phyloP scores from a whole-genome alignment of 768 basidiomycete species.

The Dioszegia hungarica region DNA sequence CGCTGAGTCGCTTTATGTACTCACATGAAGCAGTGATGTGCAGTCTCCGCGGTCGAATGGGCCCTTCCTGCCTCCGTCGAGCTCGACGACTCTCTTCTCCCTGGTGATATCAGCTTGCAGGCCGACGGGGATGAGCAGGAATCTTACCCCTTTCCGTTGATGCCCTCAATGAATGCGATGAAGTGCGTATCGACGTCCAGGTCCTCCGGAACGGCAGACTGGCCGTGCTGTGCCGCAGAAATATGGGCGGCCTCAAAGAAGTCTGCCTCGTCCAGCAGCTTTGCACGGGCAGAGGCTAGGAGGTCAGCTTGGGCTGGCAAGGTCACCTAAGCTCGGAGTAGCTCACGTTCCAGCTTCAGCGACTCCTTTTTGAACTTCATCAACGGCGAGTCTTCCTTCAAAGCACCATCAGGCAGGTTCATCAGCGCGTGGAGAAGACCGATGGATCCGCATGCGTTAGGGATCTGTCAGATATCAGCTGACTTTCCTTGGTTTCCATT shows the following conservation, averaged over 20 bases:
- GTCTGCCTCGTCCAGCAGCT: constrained; percentile 66
- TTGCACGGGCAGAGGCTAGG: constrained; percentile 59
- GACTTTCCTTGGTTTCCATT: neutral
- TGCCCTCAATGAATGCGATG: constrained; percentile 74
- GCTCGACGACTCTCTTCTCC: constrained; percentile 62
- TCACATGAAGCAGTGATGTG: constrained; percentile 36
- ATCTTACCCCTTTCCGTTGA: constrained; percentile 47
- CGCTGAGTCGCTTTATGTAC: too few species aligned
- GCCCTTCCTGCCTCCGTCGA: constrained; percentile 73
- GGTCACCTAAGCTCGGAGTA: neutral
- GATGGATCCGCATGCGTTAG: constrained; percentile 84
- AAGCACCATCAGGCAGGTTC: constrained; percentile 57
- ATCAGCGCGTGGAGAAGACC: constrained; percentile 75
- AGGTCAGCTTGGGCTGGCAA: constrained; percentile 48
- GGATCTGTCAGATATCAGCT: constrained; percentile 56
- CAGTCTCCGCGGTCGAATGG: constrained; percentile 62
- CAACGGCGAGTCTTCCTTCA: constrained; percentile 32
- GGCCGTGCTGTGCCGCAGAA: constrained; percentile 64
- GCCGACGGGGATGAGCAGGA: too few species aligned
- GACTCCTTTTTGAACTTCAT: constrained; percentile 39
- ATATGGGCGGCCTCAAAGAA: constrained; percentile 75
- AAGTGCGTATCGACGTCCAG: constrained; percentile 77
- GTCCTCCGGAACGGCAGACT: constrained; percentile 61
- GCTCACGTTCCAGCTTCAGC: constrained; percentile 27
- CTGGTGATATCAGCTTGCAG: neutral